A percentile compares a stretch with the other conserved stretches of the same genome.
Conservation (phyloP, 1,139 yeast species). For the Entelexis paramagnoliae region DNA sequence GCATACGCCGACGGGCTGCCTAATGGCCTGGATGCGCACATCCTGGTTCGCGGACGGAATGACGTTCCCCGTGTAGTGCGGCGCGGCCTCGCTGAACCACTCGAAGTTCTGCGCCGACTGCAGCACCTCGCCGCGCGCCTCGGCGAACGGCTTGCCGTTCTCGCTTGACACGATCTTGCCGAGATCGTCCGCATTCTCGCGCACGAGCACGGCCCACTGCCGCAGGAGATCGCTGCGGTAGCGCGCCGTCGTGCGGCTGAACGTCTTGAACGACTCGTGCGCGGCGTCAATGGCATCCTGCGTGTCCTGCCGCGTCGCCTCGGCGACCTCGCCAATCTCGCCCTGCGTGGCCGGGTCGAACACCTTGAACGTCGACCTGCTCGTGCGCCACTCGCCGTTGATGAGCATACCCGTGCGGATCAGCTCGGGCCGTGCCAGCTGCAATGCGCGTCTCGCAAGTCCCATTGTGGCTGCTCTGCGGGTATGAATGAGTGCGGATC, state of each 20-base stretch:
- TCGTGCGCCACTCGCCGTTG: conserved; percentile 60
- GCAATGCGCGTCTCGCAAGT: conserved; percentile 8
- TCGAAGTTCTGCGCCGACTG: conserved; percentile 74
- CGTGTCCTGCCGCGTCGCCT: conserved; percentile 42
- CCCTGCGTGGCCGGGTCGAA: conserved; percentile 65
- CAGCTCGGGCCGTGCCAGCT: conserved; percentile 46
- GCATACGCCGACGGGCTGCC: conserved; percentile 83
- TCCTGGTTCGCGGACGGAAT: conserved; percentile 52
- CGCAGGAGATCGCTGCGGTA: conserved; percentile 58
- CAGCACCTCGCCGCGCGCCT: conserved; percentile 64
- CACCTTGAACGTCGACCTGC: conserved; percentile 52
- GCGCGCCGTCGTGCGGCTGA: conserved; percentile 49
- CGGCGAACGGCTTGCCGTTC: conserved; percentile 72
- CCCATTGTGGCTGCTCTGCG: conserved; percentile 4
- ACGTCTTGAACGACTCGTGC: conserved; percentile 47
- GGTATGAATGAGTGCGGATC: too few species aligned
- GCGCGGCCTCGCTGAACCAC: conserved; percentile 85
- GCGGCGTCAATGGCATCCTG: conserved; percentile 49
- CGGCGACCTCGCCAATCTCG: conserved; percentile 47
- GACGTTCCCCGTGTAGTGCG: conserved; percentile 61
- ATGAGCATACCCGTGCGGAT: conserved; percentile 50
- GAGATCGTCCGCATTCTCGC: conserved; percentile 60
- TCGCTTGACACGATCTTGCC: conserved; percentile 66
- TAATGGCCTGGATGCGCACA: conserved; percentile 53
- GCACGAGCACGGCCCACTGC: conserved; percentile 50